Conservation (phyloP, 2,329 filamentous ascomycete genomes). For the Thielaviopsis euricoi region DNA sequence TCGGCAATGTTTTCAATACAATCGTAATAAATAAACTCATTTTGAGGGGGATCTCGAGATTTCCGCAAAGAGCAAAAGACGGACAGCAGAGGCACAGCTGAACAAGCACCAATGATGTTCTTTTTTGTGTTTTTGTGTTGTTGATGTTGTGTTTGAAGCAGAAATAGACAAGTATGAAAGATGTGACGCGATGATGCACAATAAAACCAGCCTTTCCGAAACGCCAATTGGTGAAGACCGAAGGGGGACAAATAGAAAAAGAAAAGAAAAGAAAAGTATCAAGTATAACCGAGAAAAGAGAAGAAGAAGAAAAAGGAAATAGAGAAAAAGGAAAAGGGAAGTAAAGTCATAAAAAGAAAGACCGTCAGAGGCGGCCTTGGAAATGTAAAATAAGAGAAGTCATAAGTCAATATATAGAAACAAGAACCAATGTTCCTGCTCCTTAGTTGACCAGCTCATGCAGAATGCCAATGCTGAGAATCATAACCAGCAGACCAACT, state of each 20-base stretch:
- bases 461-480: conserved; percentile 75
- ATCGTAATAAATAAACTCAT: background rate
- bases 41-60: background rate
- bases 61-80: background rate
- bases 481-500: conserved; percentile 90
- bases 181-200: background rate
- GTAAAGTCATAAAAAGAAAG: background rate
- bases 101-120: background rate
- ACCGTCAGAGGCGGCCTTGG: background rate
- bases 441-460: conserved; percentile 32
- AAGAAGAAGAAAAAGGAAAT: background rate
- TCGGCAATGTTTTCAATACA: background rate
- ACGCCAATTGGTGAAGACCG: conserved; percentile 1
- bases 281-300: background rate
- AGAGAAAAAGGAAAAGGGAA: background rate
- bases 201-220: conserved; percentile 1
- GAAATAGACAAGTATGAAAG: conserved; percentile 2
- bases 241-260: background rate
- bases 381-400: background rate
- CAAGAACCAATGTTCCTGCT: background rate
- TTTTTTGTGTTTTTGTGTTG: too few relatives aligned
- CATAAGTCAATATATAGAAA: background rate
- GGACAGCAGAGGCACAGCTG: background rate
- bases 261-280: background rate
- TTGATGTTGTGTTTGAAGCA: background rate